Evolutionary conservation across 192 early-diverging fungal genomes (phyloP), one percentile per base, ranked within the genome.

Genomic region (Backusella australiensis): DNA sequence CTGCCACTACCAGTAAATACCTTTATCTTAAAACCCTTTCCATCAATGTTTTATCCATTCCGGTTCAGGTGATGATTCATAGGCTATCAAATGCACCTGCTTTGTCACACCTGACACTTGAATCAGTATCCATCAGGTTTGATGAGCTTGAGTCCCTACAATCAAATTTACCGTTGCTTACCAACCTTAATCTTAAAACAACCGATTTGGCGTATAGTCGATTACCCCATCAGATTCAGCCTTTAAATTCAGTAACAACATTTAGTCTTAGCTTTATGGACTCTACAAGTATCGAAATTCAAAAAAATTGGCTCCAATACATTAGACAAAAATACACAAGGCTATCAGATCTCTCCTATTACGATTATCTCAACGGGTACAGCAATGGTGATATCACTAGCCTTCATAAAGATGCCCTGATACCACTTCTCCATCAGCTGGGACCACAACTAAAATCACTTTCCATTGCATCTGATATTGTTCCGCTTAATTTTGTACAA

Each of bases 21-120:
- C 56, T 29, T 63, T 63, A 63, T 63, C 56, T 63, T 23, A 63
- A 63, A 63, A 29, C 56, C 6, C 56, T 63, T 63, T 63, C 56
- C 56, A 23, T 63, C 56, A 26, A 63, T 63, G 56, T 26, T 63
- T 29, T 29, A 63, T 9, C 56, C 0, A 14, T 63, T 29, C 56
- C 56, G 11, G 9, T 14, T 63, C 56, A 63, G 21, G 9, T 29
- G 21, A 63, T 63, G 8, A 63, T 63, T 23, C 3, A 9, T 26
- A 23, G 26, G 23, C 23, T 63, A 63, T 63, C 56, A 63, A 63
- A 63, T 29, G 23, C 56, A 29, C 56, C 56, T 26, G 56, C 56
- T 63, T 63, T 63, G 56, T 63, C 56, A 63, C 56, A 63, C 11
- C 26, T 63, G 8, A 63, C 56, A 14, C 56, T 63, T 23, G 56